Evolutionary conservation across 805 yeast genomes (phyloP).

Genomic region (Blastobotrys peoriensis): DNA sequence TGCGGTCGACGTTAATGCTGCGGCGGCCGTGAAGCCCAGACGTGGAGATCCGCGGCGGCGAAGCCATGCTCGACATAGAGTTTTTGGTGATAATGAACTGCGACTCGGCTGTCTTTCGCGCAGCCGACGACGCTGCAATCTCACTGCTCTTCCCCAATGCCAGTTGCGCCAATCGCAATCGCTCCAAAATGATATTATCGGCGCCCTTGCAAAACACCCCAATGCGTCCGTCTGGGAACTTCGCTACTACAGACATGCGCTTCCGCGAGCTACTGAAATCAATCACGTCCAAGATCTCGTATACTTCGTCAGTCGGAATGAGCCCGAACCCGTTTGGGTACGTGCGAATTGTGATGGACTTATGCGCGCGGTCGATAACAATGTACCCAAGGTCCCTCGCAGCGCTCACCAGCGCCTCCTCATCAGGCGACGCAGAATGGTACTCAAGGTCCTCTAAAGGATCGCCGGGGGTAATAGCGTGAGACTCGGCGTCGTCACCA

Average conservation of each 20-base stretch:
- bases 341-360: conserved; percentile 57
- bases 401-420: conserved; percentile 85
- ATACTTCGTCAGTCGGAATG: conserved; percentile 59
- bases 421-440: conserved; percentile 96
- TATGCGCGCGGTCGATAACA: conserved; percentile 62
- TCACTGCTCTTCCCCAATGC: conserved; percentile 65
- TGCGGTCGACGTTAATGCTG: conserved; percentile 24
- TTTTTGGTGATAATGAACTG: conserved; percentile 48
- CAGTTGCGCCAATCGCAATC: conserved; percentile 50
- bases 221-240: conserved; percentile 67
- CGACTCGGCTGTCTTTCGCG: conserved; percentile 76
- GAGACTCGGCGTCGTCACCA: conserved; percentile 28
- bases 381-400: conserved; percentile 93
- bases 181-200: conserved; percentile 79
- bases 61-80: conserved; percentile 41
- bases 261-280: conserved; percentile 86
- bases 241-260: conserved; percentile 86
- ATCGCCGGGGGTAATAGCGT: conserved; percentile 2
- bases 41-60: conserved; percentile 5
- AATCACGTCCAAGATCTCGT: conserved; percentile 70
- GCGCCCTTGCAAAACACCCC: conserved; percentile 92
- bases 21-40: conserved; percentile 15
- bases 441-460: conserved; percentile 62
- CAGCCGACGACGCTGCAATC: conserved; percentile 47
- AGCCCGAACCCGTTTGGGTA: conserved; percentile 77